These are phyloP conservation scores for Teunomyces kruisii DNA, from an alignment of 805 yeast genomes.

Conservation along the genomic window DNA sequence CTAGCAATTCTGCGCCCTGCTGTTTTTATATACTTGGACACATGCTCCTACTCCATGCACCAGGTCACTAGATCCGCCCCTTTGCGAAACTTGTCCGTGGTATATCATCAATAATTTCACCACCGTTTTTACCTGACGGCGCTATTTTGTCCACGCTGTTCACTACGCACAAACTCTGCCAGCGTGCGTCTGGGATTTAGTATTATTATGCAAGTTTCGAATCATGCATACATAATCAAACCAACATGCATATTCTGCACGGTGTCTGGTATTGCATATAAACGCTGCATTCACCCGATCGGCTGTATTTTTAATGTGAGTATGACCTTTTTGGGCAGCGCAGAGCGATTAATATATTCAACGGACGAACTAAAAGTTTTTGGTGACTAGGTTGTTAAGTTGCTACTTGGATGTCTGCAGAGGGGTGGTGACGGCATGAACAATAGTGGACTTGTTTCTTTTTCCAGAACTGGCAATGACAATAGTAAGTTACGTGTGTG, in stretches of 20 bases:
- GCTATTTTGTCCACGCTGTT: slow-evolving; percentile 1
- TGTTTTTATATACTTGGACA: too few species aligned
- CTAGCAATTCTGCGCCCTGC: too few species aligned
- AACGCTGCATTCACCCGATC: background rate
- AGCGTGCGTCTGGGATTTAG: background rate
- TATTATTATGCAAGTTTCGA: background rate
- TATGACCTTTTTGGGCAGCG: background rate
- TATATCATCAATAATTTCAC: background rate
- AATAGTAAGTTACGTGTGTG: background rate
- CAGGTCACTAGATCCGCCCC: too few species aligned
- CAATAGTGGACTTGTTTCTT: too few species aligned
- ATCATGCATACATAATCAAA: background rate
- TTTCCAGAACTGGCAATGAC: background rate
- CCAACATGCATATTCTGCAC: background rate
- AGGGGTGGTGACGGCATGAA: background rate
- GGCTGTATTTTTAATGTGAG: background rate
- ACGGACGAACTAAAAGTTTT: too few species aligned
- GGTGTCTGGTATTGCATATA: background rate
- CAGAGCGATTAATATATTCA: background rate
- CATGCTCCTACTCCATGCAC: too few species aligned
- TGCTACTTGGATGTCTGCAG: background rate
- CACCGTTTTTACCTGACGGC: background rate
- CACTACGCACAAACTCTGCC: background rate
- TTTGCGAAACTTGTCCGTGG: background rate
- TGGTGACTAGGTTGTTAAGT: too few species aligned